Percentiles rank a stretch among this genome's conserved stretches.
Evolutionary conservation across 2,329 filamentous ascomycete genomes (phyloP).

Genomic region (Fusarium sp.): DNA sequence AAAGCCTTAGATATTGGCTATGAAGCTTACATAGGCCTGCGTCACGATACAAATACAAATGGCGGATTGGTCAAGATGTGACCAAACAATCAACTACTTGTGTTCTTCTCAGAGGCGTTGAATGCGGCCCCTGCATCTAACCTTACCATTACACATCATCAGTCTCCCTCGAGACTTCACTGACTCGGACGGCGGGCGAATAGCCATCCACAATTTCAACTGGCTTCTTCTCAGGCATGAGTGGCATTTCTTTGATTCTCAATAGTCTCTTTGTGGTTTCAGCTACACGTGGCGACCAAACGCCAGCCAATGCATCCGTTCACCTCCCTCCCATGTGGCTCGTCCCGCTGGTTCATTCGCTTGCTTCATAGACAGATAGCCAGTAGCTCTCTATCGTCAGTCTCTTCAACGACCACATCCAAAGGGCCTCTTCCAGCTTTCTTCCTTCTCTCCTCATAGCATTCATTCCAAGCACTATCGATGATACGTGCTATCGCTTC

Average conservation of each 20-base stretch:
- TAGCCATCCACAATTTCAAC: not conserved
- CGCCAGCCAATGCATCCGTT: conserved; percentile 37
- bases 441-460: conserved; percentile 21
- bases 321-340: conserved; percentile 35
- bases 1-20: conserved; percentile 1
- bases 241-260: conserved; percentile 45
- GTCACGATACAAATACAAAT: not conserved
- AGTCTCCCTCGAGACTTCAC: conserved; percentile 6
- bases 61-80: conserved; percentile 1
- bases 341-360: conserved; percentile 35
- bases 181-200: not conserved
- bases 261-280: conserved; percentile 43
- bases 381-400: conserved; percentile 21
- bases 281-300: conserved; percentile 43
- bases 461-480: conserved; percentile 19
- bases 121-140: not conserved
- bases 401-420: conserved; percentile 24
- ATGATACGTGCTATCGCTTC: conserved; percentile 33
- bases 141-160: not conserved
- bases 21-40: not conserved
- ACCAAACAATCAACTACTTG: not conserved
- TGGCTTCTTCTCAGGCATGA: conserved; percentile 14
- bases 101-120: not conserved
- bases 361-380: conserved; percentile 29
- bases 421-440: conserved; percentile 29